A percentile compares a stretch with the other conserved stretches of the same genome.
phyloP scores from a whole-genome alignment of 2,329 filamentous ascomycete genomes.

The Pseudogymnoascus pannorum region DNA sequence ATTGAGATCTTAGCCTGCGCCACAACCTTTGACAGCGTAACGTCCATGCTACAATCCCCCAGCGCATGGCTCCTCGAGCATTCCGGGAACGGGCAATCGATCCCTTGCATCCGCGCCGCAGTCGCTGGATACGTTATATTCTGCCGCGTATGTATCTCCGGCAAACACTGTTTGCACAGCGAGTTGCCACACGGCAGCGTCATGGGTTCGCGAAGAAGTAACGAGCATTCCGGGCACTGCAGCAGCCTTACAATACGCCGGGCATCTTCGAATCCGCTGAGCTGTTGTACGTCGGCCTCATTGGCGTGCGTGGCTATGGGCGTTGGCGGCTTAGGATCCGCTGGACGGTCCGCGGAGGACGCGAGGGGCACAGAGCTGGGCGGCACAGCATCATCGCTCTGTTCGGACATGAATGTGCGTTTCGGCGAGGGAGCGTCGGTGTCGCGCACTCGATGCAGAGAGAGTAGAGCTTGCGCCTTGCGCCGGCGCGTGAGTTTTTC shows the following conservation, averaged over 20 bases:
- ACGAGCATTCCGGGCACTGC: constrained; percentile 70
- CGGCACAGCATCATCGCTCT: constrained; percentile 4
- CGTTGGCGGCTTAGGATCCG: background rate
- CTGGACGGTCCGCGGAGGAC: background rate
- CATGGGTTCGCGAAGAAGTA: constrained; percentile 59
- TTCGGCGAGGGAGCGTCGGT: background rate
- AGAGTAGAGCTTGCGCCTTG: background rate
- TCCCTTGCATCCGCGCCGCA: constrained; percentile 58
- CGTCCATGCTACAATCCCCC: constrained; percentile 70
- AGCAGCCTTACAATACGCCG: constrained; percentile 57
- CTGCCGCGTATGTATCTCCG: constrained; percentile 52
- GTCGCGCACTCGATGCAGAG: background rate
- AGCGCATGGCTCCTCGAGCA: constrained; percentile 67
- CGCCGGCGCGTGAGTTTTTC: background rate
- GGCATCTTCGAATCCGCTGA: background rate
- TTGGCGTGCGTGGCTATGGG: background rate
- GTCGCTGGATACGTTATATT: constrained; percentile 72
- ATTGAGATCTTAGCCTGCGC: constrained; percentile 37
- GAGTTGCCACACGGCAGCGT: constrained; percentile 77
- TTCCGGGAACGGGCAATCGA: constrained; percentile 62
- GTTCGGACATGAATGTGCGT: constrained; percentile 7
- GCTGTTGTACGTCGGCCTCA: background rate
- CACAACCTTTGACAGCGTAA: constrained; percentile 66
- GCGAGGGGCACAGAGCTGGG: constrained; percentile 5
- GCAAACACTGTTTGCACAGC: constrained; percentile 69